Base-by-base conservation (phyloP, 2,329 filamentous ascomycete species). In the Ceratocystis albifundus region DNA sequence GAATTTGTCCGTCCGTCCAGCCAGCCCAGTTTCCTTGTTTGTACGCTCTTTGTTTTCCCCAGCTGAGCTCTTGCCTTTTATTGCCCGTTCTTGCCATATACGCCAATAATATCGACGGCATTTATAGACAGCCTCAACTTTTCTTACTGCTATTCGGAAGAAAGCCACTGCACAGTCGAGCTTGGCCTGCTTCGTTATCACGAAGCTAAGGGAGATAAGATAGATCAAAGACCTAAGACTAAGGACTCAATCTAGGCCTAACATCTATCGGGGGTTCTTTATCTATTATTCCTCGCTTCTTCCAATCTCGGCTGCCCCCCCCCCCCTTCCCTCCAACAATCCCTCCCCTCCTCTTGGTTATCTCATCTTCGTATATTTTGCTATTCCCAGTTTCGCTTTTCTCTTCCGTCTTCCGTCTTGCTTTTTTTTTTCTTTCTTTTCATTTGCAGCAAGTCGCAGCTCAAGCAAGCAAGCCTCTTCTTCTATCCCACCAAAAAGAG, bases 301-400 rank as follows among this genome's bases (percentile, higher is more conserved):
- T 59, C 30, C 55, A 59, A 59, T 59, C n/a, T 59, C 55, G 55
- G 15, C 55, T 59, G 36, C 28, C 25, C 55, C 55, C 30, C 15
- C 7, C 48, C 48, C 48, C 55, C 30, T 28, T n/a, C 48, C 48
- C 48, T 22, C 48, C 5, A 4, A 20, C 10, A 7, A 50, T 12
- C 48, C 48, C 48, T 59, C 32, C 48, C 48, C 48, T 59, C 32
- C 55, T 32, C 55, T 59, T 10, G 15, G 28, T 15, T 32, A 59
- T 59, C 55, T 59, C 28, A 20, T 7, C 46, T 15, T 41, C 1
- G 55, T 30, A 17, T 22, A 57, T 5, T 15, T 57, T 15, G 55
- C 17, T 17, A 36, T 59, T 59, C 55, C 55, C 15, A 25, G 28
- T 3, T 30, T 36, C 4, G 3, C 10, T 15, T 17, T 30, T 57